phyloP scores from a whole-genome alignment of 2,329 filamentous ascomycete species.

The Cladophialophora psammophila region DNA sequence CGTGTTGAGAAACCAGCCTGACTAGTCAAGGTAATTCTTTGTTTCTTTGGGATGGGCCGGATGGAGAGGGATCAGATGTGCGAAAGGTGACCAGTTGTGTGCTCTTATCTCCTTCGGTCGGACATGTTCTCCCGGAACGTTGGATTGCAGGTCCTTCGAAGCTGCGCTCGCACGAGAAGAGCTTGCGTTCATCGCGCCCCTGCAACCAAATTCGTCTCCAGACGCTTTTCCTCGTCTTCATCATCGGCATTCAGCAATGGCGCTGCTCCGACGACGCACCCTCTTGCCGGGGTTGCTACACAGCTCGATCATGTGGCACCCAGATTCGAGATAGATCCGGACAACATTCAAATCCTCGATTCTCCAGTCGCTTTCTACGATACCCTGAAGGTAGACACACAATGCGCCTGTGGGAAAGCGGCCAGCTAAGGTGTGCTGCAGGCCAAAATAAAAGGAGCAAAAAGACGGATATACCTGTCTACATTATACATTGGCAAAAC shows the following conservation, averaged over 20 bases:
- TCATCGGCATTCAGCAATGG: conserved; percentile 28
- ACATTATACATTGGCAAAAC: conserved; percentile 96
- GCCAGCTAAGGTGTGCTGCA: conserved; percentile 48
- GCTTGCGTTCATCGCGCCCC: conserved; percentile 10
- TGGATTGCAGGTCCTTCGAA: conserved; percentile 35
- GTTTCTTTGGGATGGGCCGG: not conserved
- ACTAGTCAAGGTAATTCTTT: not conserved
- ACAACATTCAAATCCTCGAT: conserved; percentile 78
- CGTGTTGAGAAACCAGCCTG: not conserved
- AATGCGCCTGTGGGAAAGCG: conserved; percentile 17
- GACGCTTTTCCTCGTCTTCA: conserved; percentile 33
- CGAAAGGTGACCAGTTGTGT: not conserved
- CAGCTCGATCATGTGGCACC: conserved; percentile 90
- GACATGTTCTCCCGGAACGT: conserved; percentile 38
- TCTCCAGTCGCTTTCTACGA: conserved; percentile 90
- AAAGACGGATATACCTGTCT: conserved; percentile 85
- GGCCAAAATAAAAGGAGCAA: conserved; percentile 81
- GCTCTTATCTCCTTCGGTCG: not conserved
- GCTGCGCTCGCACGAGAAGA: conserved; percentile 29
- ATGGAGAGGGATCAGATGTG: conserved; percentile 16
- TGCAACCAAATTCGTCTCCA: conserved; percentile 22
- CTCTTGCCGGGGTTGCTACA: conserved; percentile 66
- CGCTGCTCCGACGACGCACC: conserved; percentile 53
- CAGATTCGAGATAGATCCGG: conserved; percentile 84
- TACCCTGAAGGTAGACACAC: conserved; percentile 75